These are phyloP conservation scores for Ceratobasidium sp. DNA, from an alignment of 1,284 basidiomycete species.

Conservation along the genomic window DNA sequence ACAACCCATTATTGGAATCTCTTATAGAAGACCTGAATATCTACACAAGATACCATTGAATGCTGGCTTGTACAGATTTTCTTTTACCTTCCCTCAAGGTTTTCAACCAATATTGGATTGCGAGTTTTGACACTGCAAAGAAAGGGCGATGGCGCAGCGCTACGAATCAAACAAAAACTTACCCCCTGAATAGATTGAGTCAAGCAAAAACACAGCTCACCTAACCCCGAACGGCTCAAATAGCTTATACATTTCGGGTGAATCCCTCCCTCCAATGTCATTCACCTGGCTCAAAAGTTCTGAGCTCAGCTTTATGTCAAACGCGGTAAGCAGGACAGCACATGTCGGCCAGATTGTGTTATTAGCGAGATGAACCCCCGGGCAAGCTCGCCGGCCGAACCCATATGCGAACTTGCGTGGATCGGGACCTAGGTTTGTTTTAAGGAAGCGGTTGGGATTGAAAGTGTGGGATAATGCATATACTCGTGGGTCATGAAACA, in stretches of 20 bases:
- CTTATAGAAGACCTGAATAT: too few relatives aligned
- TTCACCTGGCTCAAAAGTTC: not conserved
- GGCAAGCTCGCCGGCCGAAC: slow-evolving; percentile 38
- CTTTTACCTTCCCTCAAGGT: too few relatives aligned
- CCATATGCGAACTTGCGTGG: slow-evolving; percentile 29
- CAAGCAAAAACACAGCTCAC: too few relatives aligned
- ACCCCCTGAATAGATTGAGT: too few relatives aligned
- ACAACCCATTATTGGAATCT: too few relatives aligned
- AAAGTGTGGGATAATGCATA: slow-evolving; percentile 39
- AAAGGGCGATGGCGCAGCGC: too few relatives aligned
- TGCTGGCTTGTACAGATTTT: too few relatives aligned
- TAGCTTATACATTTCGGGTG: not conserved
- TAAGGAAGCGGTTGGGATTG: slow-evolving; percentile 43
- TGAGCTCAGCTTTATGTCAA: not conserved
- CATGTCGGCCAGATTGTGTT: slow-evolving; percentile 34
- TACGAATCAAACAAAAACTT: too few relatives aligned
- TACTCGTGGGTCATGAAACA: slow-evolving; percentile 40
- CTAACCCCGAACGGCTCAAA: not conserved
- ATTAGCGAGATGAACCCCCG: slow-evolving; percentile 44
- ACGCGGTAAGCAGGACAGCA: slow-evolving; percentile 11
- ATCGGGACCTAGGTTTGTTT: slow-evolving; percentile 40
- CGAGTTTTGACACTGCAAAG: too few relatives aligned
- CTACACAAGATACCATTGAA: too few relatives aligned
- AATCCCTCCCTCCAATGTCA: not conserved
- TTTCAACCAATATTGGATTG: too few relatives aligned